Evolutionary conservation across 352 stramenopile species (phyloP).

Genomic region (Pythium guiyangense): DNA sequence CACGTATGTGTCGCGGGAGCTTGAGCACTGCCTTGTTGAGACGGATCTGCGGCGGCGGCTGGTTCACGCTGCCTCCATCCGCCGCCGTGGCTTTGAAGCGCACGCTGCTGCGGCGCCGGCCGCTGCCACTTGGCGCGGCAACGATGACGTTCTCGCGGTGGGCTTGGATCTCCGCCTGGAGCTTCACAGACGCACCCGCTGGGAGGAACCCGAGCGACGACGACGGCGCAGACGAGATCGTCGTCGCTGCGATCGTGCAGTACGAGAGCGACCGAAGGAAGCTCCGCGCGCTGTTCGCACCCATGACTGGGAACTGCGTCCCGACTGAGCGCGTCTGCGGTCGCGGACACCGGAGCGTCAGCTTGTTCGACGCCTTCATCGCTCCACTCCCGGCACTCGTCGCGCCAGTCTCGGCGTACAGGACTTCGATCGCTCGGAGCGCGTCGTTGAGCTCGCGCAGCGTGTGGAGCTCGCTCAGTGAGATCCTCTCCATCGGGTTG

Average conservation of each 20-base stretch:
- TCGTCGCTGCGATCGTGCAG: slow-evolving; percentile 31
- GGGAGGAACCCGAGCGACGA: slow-evolving; percentile 17
- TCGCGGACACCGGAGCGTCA: background rate
- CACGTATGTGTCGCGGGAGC: slow-evolving; percentile 29
- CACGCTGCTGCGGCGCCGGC: slow-evolving; percentile 16
- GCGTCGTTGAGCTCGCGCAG: slow-evolving; percentile 31
- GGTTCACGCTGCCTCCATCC: background rate
- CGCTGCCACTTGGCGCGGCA: slow-evolving; percentile 18
- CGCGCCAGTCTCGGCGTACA: slow-evolving; percentile 27
- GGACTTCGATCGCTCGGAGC: slow-evolving; percentile 28
- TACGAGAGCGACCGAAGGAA: slow-evolving; percentile 38
- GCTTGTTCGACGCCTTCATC: background rate
- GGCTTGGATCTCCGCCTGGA: slow-evolving; percentile 2
- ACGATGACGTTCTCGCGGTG: slow-evolving; percentile 1
- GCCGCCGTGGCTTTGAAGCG: slow-evolving; percentile 2
- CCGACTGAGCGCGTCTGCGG: slow-evolving; percentile 3
- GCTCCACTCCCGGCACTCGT: slow-evolving; percentile 1
- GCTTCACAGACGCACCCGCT: slow-evolving; percentile 1
- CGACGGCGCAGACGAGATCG: background rate
- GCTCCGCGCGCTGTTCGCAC: background rate
- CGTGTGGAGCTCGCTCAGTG: slow-evolving; percentile 25
- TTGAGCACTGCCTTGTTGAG: slow-evolving; percentile 27
- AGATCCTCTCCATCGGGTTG: slow-evolving; percentile 31
- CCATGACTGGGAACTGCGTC: slow-evolving; percentile 29
- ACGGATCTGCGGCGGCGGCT: slow-evolving; percentile 18